Evolutionary conservation across 2,329 filamentous ascomycete species (phyloP).

Genomic region (Ramichloridium luteum): DNA sequence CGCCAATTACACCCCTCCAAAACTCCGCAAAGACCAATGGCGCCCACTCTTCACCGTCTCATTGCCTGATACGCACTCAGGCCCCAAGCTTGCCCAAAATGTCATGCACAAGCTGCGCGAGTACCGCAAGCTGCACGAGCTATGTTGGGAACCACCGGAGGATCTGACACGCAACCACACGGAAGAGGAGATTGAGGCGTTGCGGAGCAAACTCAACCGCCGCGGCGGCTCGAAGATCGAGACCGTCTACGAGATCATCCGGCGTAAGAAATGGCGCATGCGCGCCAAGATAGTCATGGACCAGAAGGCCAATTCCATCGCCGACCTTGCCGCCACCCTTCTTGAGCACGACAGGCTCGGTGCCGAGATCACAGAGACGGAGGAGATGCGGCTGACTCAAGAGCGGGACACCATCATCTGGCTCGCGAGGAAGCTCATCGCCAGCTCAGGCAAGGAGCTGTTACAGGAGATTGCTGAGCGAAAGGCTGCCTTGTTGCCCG

Average conservation of each 20-base stretch:
- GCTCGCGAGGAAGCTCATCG: no score
- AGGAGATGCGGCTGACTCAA: conserved; percentile 2
- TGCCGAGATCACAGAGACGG: conserved; percentile 15
- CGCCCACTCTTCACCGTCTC: conserved; percentile 46
- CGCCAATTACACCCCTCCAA: conserved; percentile 49
- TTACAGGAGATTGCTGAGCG: no score
- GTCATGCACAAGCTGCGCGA: conserved; percentile 49
- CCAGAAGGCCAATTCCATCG: conserved; percentile 51
- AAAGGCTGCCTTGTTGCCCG: no score
- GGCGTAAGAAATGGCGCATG: conserved; percentile 32
- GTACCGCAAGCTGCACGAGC: conserved; percentile 46
- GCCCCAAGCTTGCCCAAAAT: conserved; percentile 35
- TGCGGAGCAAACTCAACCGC: conserved; percentile 27
- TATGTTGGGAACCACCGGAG: conserved; percentile 32
- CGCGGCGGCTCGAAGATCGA: conserved; percentile 23
- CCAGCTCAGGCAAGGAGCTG: no score
- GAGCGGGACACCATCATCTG: no score
- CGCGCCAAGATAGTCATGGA: conserved; percentile 47
- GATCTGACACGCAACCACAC: conserved; percentile 27
- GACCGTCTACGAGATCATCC: conserved; percentile 20
- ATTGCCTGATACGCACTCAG: conserved; percentile 35
- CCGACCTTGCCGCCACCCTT: conserved; percentile 47
- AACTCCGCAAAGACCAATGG: conserved; percentile 52
- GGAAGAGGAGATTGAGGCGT: conserved; percentile 28
- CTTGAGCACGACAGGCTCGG: conserved; percentile 34